Conservation (phyloP, 768 basidiomycete genomes). For the Amanita polypyramis region DNA sequence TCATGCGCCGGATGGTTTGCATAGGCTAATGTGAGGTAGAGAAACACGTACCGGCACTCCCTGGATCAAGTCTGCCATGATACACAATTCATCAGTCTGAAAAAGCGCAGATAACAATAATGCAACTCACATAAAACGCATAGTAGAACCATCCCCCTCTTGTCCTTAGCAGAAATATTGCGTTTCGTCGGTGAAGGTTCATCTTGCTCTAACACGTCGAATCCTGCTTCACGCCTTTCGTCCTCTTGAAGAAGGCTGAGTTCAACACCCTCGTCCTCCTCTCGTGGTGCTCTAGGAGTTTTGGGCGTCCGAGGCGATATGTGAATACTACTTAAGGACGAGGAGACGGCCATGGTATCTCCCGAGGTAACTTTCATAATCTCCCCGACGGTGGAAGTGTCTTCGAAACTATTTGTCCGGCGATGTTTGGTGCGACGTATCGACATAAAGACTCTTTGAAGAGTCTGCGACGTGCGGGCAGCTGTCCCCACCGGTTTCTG, state of each 20-base stretch:
- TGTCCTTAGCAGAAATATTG: slow-evolving; percentile 63
- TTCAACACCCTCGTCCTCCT: slow-evolving; percentile 46
- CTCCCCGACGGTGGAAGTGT: slow-evolving; percentile 14
- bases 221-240: slow-evolving; percentile 36
- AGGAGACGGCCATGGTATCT: slow-evolving; percentile 42
- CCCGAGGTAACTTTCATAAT: slow-evolving; percentile 31
- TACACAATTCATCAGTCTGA: slow-evolving; percentile 8
- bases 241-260: slow-evolving; percentile 49
- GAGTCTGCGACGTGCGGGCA: background rate
- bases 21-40: slow-evolving; percentile 3
- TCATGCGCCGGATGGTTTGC: slow-evolving; percentile 7
- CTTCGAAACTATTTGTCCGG: background rate
- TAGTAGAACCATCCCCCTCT: slow-evolving; percentile 73
- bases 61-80: slow-evolving; percentile 58
- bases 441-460: slow-evolving; percentile 16
- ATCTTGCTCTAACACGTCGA: slow-evolving; percentile 29
- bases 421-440: slow-evolving; percentile 14
- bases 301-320: slow-evolving; percentile 46
- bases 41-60: slow-evolving; percentile 70
- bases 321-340: slow-evolving; percentile 48
- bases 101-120: background rate
- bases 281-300: slow-evolving; percentile 23
- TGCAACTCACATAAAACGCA: slow-evolving; percentile 73
- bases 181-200: slow-evolving; percentile 28
- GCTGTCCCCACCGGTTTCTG: background rate